phyloP scores from a whole-genome alignment of 257 asterid genomes.

The Parsonsia alboflavescens region DNA sequence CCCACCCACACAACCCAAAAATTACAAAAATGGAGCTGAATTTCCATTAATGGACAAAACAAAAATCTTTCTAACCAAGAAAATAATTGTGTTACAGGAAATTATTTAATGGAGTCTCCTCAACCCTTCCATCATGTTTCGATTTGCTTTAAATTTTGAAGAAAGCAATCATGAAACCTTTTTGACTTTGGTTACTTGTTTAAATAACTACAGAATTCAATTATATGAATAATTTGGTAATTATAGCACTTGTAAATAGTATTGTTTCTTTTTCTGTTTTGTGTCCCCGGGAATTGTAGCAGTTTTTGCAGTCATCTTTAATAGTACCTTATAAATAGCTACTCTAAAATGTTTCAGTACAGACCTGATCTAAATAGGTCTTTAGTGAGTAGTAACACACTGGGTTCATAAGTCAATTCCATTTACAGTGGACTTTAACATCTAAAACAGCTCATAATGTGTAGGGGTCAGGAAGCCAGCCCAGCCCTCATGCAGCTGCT shows the following conservation, averaged over 20 bases:
- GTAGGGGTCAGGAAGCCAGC: background rate
- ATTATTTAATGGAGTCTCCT: no score
- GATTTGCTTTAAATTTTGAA: background rate
- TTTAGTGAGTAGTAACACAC: background rate
- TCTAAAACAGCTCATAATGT: background rate
- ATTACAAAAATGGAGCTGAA: no score
- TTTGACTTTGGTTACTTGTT: background rate
- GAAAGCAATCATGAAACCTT: background rate
- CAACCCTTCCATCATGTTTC: background rate
- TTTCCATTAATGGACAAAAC: background rate
- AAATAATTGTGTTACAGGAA: background rate
- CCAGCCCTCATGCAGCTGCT: no score
- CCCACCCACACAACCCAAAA: no score
- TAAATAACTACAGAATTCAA: background rate
- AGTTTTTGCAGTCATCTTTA: slow-evolving; percentile 16
- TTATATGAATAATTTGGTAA: slow-evolving; percentile 8
- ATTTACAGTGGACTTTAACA: slow-evolving; percentile 8
- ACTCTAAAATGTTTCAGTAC: slow-evolving; percentile 11
- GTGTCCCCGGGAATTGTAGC: slow-evolving; percentile 21
- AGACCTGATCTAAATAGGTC: slow-evolving; percentile 7
- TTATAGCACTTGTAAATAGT: background rate
- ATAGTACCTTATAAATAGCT: background rate
- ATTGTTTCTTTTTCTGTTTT: background rate
- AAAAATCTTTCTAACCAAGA: background rate
- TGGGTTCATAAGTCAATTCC: slow-evolving; percentile 19